Conservation (phyloP, 305 asterid genomes). For the Plantago coronopus region DNA sequence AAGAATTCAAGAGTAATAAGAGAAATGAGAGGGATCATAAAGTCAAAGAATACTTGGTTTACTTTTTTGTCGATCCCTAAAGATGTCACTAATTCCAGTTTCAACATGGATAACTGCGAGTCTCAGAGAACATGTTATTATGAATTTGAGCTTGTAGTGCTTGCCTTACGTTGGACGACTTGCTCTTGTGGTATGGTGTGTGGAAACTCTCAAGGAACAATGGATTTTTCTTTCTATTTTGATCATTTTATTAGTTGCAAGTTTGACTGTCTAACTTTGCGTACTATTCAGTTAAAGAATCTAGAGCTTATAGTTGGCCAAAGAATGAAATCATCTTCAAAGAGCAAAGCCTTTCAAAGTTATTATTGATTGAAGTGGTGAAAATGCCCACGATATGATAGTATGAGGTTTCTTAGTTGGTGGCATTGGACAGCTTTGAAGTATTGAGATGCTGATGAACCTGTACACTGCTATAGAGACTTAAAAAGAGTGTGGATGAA, state of each 20-base stretch:
- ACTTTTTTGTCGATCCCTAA: constrained; percentile 40
- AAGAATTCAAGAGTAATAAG: constrained; percentile 57
- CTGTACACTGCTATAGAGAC: constrained; percentile 58
- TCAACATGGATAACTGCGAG: constrained; percentile 40
- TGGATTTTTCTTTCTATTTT: constrained; percentile 28
- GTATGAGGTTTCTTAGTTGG: constrained; percentile 46
- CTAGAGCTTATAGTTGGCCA: constrained; percentile 81
- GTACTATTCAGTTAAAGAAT: constrained; percentile 78
- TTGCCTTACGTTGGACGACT: constrained; percentile 34
- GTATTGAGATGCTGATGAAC: constrained; percentile 68
- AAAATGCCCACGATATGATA: constrained; percentile 57
- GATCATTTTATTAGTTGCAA: constrained; percentile 23
- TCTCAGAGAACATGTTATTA: constrained; percentile 30
- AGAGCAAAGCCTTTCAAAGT: constrained; percentile 72
- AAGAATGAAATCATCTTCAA: constrained; percentile 80
- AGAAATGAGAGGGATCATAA: constrained; percentile 63
- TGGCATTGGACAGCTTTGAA: constrained; percentile 50
- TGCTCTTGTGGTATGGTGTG: constrained; percentile 46
- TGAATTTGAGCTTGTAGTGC: constrained; percentile 35
- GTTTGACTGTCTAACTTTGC: constrained; percentile 65
- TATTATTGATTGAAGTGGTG: constrained; percentile 63
- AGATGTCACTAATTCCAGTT: constrained; percentile 42
- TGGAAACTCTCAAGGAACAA: constrained; percentile 37
- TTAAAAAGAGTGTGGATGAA: constrained; percentile 66
- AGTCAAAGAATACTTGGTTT: constrained; percentile 55